phyloP scores from a whole-genome alignment of 1,284 basidiomycete species.

The Lentinus polychrous region DNA sequence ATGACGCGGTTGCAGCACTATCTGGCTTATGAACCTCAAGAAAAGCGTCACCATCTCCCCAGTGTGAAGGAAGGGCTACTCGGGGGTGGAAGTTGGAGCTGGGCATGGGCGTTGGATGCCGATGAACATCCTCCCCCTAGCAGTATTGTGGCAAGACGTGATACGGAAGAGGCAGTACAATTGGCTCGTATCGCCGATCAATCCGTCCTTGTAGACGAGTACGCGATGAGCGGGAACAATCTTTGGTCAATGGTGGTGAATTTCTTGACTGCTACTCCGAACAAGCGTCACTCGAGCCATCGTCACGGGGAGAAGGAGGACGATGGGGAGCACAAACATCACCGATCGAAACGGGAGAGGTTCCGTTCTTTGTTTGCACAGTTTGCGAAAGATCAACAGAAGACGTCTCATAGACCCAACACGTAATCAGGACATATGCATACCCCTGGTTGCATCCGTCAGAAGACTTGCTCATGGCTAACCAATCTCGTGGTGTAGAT shows the following conservation, averaged over 20 bases:
- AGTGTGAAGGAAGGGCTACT: conserved; percentile 30
- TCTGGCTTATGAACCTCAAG: conserved; percentile 20
- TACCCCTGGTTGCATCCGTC: too few relatives aligned
- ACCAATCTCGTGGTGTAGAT: too few relatives aligned
- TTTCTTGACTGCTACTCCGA: conserved; percentile 42
- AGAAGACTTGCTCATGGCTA: too few relatives aligned
- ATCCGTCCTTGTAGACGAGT: conserved; percentile 48
- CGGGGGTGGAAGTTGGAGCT: conserved; percentile 51
- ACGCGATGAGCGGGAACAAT: conserved; percentile 54
- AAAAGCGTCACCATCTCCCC: conserved; percentile 10
- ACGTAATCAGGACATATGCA: too few relatives aligned
- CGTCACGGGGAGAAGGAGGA: conserved; percentile 5
- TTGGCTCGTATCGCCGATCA: conserved; percentile 68
- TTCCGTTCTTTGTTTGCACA: conserved; percentile 21
- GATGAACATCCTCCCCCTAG: conserved; percentile 75
- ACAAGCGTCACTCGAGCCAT: conserved; percentile 16
- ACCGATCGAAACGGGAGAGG: conserved; percentile 13
- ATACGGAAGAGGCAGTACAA: conserved; percentile 67
- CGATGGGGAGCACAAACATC: neutral
- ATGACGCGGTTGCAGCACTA: conserved; percentile 38
- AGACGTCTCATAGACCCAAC: neutral
- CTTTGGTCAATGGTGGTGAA: conserved; percentile 63
- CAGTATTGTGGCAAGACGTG: conserved; percentile 72
- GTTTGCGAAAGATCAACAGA: conserved; percentile 16
- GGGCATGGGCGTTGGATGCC: conserved; percentile 72